Evolutionary conservation across 2,329 filamentous ascomycete genomes (phyloP).

Genomic region (Alternaria arbusti): DNA sequence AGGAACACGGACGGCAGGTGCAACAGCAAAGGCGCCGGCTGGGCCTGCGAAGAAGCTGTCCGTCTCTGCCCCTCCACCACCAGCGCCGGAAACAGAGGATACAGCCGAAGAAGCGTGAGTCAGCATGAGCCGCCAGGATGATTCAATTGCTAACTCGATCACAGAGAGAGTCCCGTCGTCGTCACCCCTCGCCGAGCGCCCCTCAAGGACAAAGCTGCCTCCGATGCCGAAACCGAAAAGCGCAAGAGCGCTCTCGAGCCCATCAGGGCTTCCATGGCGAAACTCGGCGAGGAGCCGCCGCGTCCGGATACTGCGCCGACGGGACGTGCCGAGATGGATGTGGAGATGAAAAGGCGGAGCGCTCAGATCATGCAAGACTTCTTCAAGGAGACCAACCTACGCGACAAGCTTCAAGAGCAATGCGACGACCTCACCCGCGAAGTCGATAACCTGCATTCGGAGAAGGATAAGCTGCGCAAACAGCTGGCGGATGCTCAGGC

Average conservation of each 20-base stretch:
- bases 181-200: slow-evolving; percentile 29
- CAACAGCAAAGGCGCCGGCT: slow-evolving; percentile 27
- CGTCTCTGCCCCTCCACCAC: slow-evolving; percentile 16
- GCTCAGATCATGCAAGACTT: slow-evolving; percentile 49
- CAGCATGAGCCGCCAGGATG: neutral
- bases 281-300: slow-evolving; percentile 33
- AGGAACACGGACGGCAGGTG: slow-evolving; percentile 24
- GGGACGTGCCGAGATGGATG: slow-evolving; percentile 37
- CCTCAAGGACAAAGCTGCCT: slow-evolving; percentile 44
- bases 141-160: neutral
- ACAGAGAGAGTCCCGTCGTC: slow-evolving; percentile 29
- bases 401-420: slow-evolving; percentile 46
- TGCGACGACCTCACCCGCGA: slow-evolving; percentile 42
- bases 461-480: slow-evolving; percentile 40
- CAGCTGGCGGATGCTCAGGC: slow-evolving; percentile 41
- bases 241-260: slow-evolving; percentile 34
- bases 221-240: slow-evolving; percentile 44
- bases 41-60: slow-evolving; percentile 42
- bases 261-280: slow-evolving; percentile 39
- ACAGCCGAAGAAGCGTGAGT: slow-evolving; percentile 15
- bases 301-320: slow-evolving; percentile 44
- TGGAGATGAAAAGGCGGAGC: slow-evolving; percentile 41
- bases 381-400: slow-evolving; percentile 47
- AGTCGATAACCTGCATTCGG: slow-evolving; percentile 39
- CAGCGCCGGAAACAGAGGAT: slow-evolving; percentile 12